Conservation (phyloP, 2,329 filamentous ascomycete species). For the Teratosphaeria viscida region DNA sequence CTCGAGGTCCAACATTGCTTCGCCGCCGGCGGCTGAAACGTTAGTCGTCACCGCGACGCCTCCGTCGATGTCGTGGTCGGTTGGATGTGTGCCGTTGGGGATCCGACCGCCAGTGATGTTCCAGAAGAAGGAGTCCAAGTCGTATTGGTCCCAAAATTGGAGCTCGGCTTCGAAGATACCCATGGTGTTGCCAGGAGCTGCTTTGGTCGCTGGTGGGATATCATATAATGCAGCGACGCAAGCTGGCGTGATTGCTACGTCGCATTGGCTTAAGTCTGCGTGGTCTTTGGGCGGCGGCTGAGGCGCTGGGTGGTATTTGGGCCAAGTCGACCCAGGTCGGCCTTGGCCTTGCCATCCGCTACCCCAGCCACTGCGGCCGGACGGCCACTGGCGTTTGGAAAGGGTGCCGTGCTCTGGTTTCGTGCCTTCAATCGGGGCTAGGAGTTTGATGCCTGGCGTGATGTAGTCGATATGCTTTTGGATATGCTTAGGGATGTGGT, state of each 20-base stretch:
- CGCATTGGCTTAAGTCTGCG: conserved; percentile 9
- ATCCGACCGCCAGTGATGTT: conserved; percentile 15
- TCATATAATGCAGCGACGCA: conserved; percentile 17
- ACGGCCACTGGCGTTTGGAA: conserved; percentile 3
- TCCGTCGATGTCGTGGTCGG: conserved; percentile 13
- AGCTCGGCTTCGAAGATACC: conserved; percentile 33
- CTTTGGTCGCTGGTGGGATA: conserved; percentile 10
- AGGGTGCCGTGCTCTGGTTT: conserved; percentile 4
- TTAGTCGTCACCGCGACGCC: conserved; percentile 26
- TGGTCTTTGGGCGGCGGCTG: neutral
- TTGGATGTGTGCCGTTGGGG: conserved; percentile 17
- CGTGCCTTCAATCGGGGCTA: conserved; percentile 3
- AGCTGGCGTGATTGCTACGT: conserved; percentile 13
- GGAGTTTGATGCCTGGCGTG: conserved; percentile 44
- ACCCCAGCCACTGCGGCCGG: neutral
- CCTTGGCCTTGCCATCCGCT: neutral
- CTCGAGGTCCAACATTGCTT: conserved; percentile 41
- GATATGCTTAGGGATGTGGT: conserved; percentile 41
- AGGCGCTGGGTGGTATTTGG: neutral
- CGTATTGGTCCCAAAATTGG: conserved; percentile 35
- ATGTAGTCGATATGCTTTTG: conserved; percentile 46
- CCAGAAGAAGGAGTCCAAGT: conserved; percentile 34
- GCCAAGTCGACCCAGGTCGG: neutral
- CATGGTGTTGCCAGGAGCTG: conserved; percentile 14
- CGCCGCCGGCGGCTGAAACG: conserved; percentile 23